Base-by-base conservation (phyloP, 2,329 filamentous ascomycete species). In the Colletotrichum lentis region DNA sequence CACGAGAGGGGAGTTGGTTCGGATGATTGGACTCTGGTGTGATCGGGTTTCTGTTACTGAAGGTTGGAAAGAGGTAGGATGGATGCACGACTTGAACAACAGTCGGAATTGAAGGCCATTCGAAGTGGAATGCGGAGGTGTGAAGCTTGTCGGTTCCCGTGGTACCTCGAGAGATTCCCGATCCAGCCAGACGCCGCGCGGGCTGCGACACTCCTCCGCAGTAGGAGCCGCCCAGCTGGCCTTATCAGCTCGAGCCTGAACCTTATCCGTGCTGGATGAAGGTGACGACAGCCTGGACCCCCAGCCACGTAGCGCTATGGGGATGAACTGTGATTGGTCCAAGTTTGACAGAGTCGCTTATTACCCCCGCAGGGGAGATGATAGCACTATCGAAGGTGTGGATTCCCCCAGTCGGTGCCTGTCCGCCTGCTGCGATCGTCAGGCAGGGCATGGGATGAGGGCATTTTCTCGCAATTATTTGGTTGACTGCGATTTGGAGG, bases 251-350 rank as follows among this genome's bases (percentile, higher is more conserved):
- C 55, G 55, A 68, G 62, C 62, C 62, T 52, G 62, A 54, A 47
- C 50, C 66, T 69, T 69, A 69, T 69, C 66, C 62, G 62, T 69
- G 66, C 66, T 69, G 43, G 43, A 50, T 55, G 50, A 69, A 68
- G 66, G 55, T 69, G 66, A 69, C 66, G 62, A 69, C 66, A 69
- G 55, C 66, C 66, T 60, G 43, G 50, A 54, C 61, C 62, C 60
- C 54, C 54, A 68, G 65, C 49, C 65, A 64, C 61, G 65, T 64
- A 54, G 49, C 46, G 46, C 65, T 12, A 3, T 20, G 18, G 43
- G n/a, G 31, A 31, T 31, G 47, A 12, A 24, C 18, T 20, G 5
- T 49, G 35, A 68, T 68, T 68, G 65, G 65, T 10, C 20, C 50
- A 14, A n/a, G 24, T 18, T 6, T 39, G 14, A 6, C 37, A 57